These are phyloP conservation scores for Diaporthe vaccinii DNA, from an alignment of 2,329 filamentous ascomycete species.

Conservation along the genomic window DNA sequence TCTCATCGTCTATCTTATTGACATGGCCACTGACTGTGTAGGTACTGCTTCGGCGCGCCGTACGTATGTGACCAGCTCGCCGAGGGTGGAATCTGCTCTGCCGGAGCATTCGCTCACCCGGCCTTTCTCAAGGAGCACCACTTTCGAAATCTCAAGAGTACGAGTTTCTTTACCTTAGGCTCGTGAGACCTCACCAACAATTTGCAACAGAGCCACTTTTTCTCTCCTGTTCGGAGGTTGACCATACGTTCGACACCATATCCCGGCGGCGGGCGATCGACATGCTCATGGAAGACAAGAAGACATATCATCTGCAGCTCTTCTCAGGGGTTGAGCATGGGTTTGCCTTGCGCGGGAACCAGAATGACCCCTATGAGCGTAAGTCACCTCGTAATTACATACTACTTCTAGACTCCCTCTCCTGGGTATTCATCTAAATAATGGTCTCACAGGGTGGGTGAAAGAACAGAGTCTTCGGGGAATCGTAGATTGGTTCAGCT, in stretches of 20 bases:
- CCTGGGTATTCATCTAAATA: background rate
- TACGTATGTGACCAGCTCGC: conserved; percentile 60
- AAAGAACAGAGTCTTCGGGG: conserved; percentile 48
- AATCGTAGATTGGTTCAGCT: conserved; percentile 18
- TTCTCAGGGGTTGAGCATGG: conserved; percentile 74
- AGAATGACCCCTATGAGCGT: conserved; percentile 57
- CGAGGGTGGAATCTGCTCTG: conserved; percentile 49
- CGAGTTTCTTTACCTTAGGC: background rate
- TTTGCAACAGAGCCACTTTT: conserved; percentile 54
- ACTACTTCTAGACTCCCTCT: accelerated
- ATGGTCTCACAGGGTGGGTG: conserved; percentile 45
- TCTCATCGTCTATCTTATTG: no score
- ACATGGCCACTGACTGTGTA: background rate
- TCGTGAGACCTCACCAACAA: background rate
- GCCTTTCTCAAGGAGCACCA: conserved; percentile 62
- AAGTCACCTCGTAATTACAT: conserved; percentile 23
- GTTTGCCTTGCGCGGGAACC: conserved; percentile 72
- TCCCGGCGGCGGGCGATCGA: conserved; percentile 56
- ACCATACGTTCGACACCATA: conserved; percentile 57
- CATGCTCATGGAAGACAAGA: conserved; percentile 55
- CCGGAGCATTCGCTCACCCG: conserved; percentile 65
- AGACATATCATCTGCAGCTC: conserved; percentile 72
- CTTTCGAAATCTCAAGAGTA: conserved; percentile 54
- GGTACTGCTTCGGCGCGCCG: conserved; percentile 57
- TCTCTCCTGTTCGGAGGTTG: conserved; percentile 59